Conservation (phyloP, 2,329 filamentous ascomycete species). For the Ophiognomonia clavigignenti-juglandacearum region DNA sequence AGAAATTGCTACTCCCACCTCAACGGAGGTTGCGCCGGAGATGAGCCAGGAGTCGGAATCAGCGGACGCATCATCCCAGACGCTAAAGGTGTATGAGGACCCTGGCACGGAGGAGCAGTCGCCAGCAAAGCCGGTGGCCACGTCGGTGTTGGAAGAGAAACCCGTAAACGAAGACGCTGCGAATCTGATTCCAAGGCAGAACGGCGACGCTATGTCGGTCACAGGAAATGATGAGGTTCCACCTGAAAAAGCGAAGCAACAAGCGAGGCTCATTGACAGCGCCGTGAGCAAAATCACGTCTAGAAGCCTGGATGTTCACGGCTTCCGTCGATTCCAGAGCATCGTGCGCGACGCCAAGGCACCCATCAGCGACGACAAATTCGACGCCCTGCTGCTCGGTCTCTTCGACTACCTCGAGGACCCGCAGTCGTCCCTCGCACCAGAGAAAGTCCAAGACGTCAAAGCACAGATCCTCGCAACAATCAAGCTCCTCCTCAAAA, state of each 20-base stretch:
- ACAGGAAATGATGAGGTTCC: slow-evolving; percentile 24
- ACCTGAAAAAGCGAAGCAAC: slow-evolving; percentile 53
- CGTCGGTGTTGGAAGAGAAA: slow-evolving; percentile 54
- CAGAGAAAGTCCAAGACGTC: slow-evolving; percentile 65
- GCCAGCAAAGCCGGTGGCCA: slow-evolving; percentile 29
- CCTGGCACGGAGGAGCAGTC: slow-evolving; percentile 47
- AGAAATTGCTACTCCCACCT: slow-evolving; percentile 7
- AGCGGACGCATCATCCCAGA: slow-evolving; percentile 27
- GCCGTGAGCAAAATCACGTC: slow-evolving; percentile 69
- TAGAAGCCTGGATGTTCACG: slow-evolving; percentile 72
- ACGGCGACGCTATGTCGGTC: slow-evolving; percentile 11
- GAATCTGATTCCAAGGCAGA: slow-evolving; percentile 23
- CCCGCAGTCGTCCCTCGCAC: slow-evolving; percentile 45
- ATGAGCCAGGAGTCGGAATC: slow-evolving; percentile 3
- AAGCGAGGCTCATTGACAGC: slow-evolving; percentile 62
- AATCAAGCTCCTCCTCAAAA: slow-evolving; percentile 66
- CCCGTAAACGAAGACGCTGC: slow-evolving; percentile 53
- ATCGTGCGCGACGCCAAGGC: slow-evolving; percentile 64
- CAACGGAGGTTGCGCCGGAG: neutral
- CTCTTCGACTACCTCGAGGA: slow-evolving; percentile 70
- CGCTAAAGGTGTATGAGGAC: slow-evolving; percentile 58
- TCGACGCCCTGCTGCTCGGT: slow-evolving; percentile 61
- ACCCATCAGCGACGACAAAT: slow-evolving; percentile 62
- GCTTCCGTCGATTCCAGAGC: slow-evolving; percentile 73
- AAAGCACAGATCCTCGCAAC: slow-evolving; percentile 72